A percentile compares a stretch with the other conserved stretches of the same genome.
Evolutionary conservation across 345 rosid species (phyloP).

Genomic region (Citrus glauca): DNA sequence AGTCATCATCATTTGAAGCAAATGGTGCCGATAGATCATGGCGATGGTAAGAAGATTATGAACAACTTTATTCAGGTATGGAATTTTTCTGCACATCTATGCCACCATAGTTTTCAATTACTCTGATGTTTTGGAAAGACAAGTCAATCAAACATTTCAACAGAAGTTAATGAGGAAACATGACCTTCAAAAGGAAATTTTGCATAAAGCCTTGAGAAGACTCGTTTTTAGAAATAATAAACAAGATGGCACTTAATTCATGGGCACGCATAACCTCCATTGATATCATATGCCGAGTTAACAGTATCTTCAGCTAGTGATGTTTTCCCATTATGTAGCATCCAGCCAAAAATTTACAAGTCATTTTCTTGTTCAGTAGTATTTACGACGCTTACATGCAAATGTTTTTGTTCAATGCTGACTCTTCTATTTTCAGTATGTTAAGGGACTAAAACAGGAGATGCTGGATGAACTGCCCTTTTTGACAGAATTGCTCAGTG

Average conservation of each 20-base stretch:
- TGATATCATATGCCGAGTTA: background rate
- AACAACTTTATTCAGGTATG: conserved; percentile 57
- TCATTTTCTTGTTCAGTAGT: background rate
- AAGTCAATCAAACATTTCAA: background rate
- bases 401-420: background rate
- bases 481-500: conserved; percentile 44
- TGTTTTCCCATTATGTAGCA: background rate
- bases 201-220: background rate
- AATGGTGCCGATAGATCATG: conserved; percentile 53
- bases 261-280: background rate
- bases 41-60: conserved; percentile 66
- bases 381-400: background rate
- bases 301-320: background rate
- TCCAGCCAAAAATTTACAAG: background rate
- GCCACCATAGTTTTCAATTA: background rate
- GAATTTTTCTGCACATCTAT: background rate
- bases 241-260: background rate
- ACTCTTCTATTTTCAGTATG: conserved; percentile 39
- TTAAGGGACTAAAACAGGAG: conserved; percentile 53
- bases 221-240: background rate
- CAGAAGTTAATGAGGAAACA: background rate
- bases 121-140: background rate
- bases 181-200: background rate
- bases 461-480: conserved; percentile 57
- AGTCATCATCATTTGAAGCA: conserved; percentile 84